Percentiles rank a stretch among this genome's conserved stretches.
Evolutionary conservation across 2,329 filamentous ascomycete species (phyloP).

Genomic region (Cryoendolithus antarcticus): DNA sequence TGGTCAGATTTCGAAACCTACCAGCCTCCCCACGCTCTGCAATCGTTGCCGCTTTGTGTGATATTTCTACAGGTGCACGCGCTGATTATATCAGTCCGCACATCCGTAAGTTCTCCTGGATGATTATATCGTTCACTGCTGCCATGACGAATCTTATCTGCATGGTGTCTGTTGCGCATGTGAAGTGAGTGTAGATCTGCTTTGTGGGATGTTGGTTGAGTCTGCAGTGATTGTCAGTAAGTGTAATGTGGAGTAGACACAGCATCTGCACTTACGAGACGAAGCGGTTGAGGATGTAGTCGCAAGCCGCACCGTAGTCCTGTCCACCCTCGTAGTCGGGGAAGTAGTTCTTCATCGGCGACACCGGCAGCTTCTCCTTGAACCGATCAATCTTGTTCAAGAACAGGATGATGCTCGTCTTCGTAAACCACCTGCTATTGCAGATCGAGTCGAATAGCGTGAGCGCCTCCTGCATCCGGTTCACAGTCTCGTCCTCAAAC

Average conservation of each 20-base stretch:
- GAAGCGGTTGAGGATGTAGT: constrained; percentile 98
- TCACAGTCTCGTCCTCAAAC: constrained; percentile 82
- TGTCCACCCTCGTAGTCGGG: constrained; percentile 80
- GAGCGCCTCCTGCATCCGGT: constrained; percentile 61
- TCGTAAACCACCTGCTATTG: constrained; percentile 61
- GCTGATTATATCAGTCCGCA: constrained; percentile 76
- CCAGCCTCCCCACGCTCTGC: no score
- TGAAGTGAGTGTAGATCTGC: constrained; percentile 99
- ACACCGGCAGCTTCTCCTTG: constrained; percentile 61
- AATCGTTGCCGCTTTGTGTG: background rate
- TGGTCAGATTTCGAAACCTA: no score
- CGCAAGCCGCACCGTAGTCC: constrained; percentile 89
- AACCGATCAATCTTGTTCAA: constrained; percentile 66
- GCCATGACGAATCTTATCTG: constrained; percentile 99
- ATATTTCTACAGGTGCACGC: background rate
- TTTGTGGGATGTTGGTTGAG: constrained; percentile 99
- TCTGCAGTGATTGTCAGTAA: constrained; percentile 18
- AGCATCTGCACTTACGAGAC: no score
- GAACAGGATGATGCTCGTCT: constrained; percentile 61
- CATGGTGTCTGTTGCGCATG: constrained; percentile 94
- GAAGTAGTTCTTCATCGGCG: constrained; percentile 66
- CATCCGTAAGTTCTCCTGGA: constrained; percentile 95
- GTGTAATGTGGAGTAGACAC: no score
- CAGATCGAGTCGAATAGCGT: constrained; percentile 62
- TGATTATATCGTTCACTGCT: constrained; percentile 99